Conservation (phyloP, 2,329 filamentous ascomycete species). For the Scorias spongiosa region DNA sequence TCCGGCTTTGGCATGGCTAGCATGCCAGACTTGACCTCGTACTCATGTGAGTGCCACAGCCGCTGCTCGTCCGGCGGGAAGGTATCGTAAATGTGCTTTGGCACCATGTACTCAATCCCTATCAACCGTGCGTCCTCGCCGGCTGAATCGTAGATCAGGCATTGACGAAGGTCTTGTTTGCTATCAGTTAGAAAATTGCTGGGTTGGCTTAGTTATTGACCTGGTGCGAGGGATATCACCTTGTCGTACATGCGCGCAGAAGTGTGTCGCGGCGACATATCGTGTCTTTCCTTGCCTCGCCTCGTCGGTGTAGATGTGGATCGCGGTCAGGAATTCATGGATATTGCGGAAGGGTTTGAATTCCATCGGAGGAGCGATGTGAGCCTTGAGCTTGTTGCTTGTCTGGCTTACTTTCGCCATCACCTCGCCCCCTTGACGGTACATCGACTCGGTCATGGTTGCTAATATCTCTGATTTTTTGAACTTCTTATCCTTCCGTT, state of each 20-base stretch:
- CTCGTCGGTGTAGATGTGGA: conserved; percentile 8
- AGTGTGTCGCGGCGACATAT: conserved; percentile 6
- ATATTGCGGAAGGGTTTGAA: background rate
- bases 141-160: conserved; percentile 9
- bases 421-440: too few species aligned
- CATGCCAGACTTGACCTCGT: conserved; percentile 10
- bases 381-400: too few species aligned
- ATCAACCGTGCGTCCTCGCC: conserved; percentile 6
- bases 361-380: background rate
- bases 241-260: conserved; percentile 6
- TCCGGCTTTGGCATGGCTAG: conserved; percentile 6
- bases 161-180: conserved; percentile 7
- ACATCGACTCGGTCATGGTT: too few species aligned
- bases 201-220: too few species aligned
- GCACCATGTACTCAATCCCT: conserved; percentile 11
- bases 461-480: too few species aligned
- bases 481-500: too few species aligned
- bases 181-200: background rate
- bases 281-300: conserved; percentile 3
- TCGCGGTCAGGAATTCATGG: conserved; percentile 2
- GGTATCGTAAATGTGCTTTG: conserved; percentile 5
- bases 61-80: conserved; percentile 7
- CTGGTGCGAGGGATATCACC: background rate
- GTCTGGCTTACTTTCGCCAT: too few species aligned
- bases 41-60: conserved; percentile 11